These are phyloP conservation scores for Thraustochytrium striatum DNA, from an alignment of 352 stramenopile species.

Conservation along the genomic window DNA sequence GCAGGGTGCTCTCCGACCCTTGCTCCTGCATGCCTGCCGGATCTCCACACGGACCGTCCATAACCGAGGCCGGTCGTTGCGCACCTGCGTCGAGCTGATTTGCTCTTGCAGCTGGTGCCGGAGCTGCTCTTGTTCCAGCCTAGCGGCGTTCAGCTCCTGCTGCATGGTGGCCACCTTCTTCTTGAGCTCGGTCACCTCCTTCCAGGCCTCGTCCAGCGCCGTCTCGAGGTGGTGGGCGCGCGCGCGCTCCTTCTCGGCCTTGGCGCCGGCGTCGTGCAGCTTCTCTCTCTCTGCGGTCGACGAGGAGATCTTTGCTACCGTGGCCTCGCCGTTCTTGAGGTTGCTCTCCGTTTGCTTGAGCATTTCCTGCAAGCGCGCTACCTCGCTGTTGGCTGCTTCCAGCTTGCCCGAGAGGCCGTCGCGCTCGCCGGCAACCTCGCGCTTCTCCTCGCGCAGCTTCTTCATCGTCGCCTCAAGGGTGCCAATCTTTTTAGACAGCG, in stretches of 20 bases:
- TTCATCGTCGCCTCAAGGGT: slow-evolving; percentile 10
- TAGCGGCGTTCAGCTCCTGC: slow-evolving; percentile 25
- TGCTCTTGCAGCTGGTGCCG: slow-evolving; percentile 40
- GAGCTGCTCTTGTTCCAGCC: slow-evolving; percentile 34
- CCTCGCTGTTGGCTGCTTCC: background rate
- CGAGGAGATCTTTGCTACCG: background rate
- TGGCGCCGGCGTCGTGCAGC: background rate
- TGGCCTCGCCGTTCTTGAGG: background rate
- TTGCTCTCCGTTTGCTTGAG: background rate
- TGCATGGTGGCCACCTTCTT: background rate
- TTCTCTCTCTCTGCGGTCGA: slow-evolving; percentile 21
- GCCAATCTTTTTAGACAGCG: slow-evolving; percentile 17
- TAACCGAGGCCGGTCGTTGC: slow-evolving; percentile 30
- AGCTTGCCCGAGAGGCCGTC: background rate
- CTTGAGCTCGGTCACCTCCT: slow-evolving; percentile 43
- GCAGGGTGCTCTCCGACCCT: slow-evolving; percentile 14
- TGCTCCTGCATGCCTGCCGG: slow-evolving; percentile 29
- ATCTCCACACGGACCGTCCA: slow-evolving; percentile 34
- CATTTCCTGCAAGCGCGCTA: background rate
- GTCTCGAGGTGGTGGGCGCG: background rate
- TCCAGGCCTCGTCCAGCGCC: slow-evolving; percentile 28
- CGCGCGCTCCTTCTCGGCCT: background rate
- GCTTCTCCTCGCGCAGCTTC: slow-evolving; percentile 44
- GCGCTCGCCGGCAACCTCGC: background rate
- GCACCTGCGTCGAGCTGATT: slow-evolving; percentile 40